Base-by-base conservation (phyloP, 768 basidiomycete species). In the Psilocybe cubensis region DNA sequence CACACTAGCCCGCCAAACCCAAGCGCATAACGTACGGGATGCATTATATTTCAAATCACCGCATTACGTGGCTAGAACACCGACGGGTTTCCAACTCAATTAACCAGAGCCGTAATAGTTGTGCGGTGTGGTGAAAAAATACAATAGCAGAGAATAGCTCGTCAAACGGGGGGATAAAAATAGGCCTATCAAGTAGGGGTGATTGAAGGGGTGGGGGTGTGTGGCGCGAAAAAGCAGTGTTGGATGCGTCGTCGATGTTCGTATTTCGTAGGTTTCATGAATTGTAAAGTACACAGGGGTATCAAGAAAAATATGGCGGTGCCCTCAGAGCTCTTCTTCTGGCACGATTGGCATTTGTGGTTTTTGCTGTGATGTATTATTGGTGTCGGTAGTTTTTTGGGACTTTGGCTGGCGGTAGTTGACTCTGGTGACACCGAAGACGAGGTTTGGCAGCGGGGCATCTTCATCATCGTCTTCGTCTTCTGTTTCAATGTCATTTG, bases 361-460 rank as follows among this genome's bases (percentile, higher is more conserved):
- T 17, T 42, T 52, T 41, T 40, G 50, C 35, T 41, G 24, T 6
- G 18, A 14, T 17, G 18, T 38, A 11, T 3, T 18, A 18, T 8
- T 20, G 23, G 14, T 14, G 24, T 23, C 31, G 17, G 38, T 20
- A 14, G 35, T 18, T n/a, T 52, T 40, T 24, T 38, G 23, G 40
- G 46, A 20, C 29, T 61, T 56, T 4, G 49, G 44, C 20, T 52
- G 59, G 18, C 54, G 38, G 35, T 50, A 59, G 24, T 59, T 33
- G 8, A 59, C 43, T 21, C 58, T 50, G 11, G 79, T 68, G 12
- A 81, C 64, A 21, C 84, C 84, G 3, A 86, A 66, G 3, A 78
- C 77, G 3, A 86, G 72, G 42, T 84, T 77, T 27, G 84, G 83
- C 8, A 85, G 50, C 17, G 9, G 10, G 4, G 3, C 31, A 10